phyloP scores from a whole-genome alignment of 176 grass and related monocot species.

The Carex scoparia region DNA sequence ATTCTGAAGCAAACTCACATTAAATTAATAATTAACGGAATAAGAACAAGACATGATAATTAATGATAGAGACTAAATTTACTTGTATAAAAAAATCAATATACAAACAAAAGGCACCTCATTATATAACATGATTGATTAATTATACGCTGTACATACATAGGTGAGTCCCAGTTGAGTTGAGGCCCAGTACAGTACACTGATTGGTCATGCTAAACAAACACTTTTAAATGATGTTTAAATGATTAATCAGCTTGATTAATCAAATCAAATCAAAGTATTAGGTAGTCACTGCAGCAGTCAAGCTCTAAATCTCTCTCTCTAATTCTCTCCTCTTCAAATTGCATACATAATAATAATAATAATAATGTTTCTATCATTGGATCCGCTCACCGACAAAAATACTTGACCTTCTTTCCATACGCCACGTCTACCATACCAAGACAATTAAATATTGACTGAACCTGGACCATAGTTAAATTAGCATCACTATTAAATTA shows the following conservation, averaged over 20 bases:
- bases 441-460: not conserved
- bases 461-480: not conserved
- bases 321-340: not conserved
- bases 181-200: not conserved
- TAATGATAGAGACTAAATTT: not conserved
- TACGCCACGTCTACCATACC: not conserved
- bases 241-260: slow-evolving; percentile 14
- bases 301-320: not conserved
- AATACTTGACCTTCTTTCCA: slow-evolving; percentile 5
- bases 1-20: not conserved
- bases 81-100: not conserved
- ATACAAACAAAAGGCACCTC: not conserved
- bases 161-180: not conserved
- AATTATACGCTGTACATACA: no score
- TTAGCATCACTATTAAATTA: no score
- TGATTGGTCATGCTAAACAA: not conserved
- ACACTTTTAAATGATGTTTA: not conserved
- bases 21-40: no score
- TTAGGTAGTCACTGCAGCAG: slow-evolving; percentile 5
- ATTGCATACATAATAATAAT: no score
- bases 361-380: slow-evolving; percentile 25
- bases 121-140: not conserved
- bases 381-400: slow-evolving; percentile 27
- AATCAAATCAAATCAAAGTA: slow-evolving; percentile 5
- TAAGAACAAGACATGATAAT: not conserved